Base-by-base conservation (phyloP, 164 flowering plant genomes). In the Liriodendron chinense region DNA sequence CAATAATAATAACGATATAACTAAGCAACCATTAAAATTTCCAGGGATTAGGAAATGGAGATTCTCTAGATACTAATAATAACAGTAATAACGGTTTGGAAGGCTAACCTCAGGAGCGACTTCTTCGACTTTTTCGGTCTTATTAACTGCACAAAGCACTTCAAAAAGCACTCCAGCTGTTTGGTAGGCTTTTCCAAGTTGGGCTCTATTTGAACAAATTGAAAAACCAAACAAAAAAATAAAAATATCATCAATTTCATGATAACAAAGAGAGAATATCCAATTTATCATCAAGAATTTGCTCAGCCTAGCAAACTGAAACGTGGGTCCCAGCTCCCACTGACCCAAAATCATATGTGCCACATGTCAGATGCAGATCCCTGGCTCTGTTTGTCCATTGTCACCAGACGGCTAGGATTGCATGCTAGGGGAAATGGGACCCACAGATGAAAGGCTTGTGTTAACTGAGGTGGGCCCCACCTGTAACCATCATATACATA, bases 111-210 rank as follows among this genome's bases (percentile, higher is more conserved):
- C 99, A 12, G 97, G 98, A 74, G 95, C 96, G 83, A 96, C 97
- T 88, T 91, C 98, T 80, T 94, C 97, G 56, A 89, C 97, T 85
- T 94, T 89, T 72, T 96, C 98, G 56, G 94, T 88, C 87, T 92
- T 89, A 75, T 92, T 96, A 73, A 96, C 99, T 0, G 99, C 98
- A 72, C 97, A 91, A 22, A 96, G 96, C 65, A 96, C 99, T 86
- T 96, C 99, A 85, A 94, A 94, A 71, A 96, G 94, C 64, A 96
- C 98, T 57, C 96, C 98, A 18, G 99, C 99, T 22, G 97, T 89
- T 79, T 94, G 98, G 81, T 96, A 96, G 22, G 98, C 98, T 80
- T 96, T 96, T 3, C 87, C 94, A 53, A 96, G 91, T 77, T 96
- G 99, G 64, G 89, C 94, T 82, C 99, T 94, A 84, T 67, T 26